These are phyloP conservation scores for Lachnellula suecica DNA, from an alignment of 2,329 filamentous ascomycete species.

Conservation along the genomic window DNA sequence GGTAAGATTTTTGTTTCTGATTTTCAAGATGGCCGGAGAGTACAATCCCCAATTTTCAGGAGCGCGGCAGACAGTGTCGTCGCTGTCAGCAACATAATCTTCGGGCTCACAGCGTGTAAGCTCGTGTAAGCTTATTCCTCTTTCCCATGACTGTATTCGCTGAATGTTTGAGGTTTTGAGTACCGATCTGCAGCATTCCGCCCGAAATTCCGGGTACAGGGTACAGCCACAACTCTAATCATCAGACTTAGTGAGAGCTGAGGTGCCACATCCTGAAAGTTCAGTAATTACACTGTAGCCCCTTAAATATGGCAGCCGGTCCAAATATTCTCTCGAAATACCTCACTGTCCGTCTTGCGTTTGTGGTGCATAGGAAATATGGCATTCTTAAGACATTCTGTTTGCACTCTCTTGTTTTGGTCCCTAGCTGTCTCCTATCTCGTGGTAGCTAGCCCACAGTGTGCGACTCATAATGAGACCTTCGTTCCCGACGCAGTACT, in stretches of 20 bases:
- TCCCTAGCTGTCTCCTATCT: neutral
- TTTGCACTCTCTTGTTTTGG: neutral
- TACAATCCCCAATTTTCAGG: too few relatives aligned
- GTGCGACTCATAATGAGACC: constrained; percentile 16
- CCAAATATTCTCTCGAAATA: neutral
- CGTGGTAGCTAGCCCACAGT: neutral
- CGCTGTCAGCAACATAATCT: too few relatives aligned
- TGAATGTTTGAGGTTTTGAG: neutral
- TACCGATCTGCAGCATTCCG: neutral
- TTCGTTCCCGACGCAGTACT: constrained; percentile 41
- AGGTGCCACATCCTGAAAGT: neutral
- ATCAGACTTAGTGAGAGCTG: too few relatives aligned
- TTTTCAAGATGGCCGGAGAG: too few relatives aligned
- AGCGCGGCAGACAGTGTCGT: too few relatives aligned
- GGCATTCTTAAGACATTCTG: neutral
- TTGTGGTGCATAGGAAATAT: neutral
- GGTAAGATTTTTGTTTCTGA: too few relatives aligned
- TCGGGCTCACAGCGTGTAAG: too few relatives aligned
- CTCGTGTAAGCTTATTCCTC: neutral
- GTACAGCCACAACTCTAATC: neutral
- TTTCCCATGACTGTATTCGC: neutral
- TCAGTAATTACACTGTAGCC: neutral
- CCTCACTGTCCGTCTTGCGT: neutral
- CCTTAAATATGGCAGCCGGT: neutral
- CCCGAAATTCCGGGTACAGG: neutral